Base-by-base conservation (phyloP, 2,329 filamentous ascomycete genomes). In the Didymella keratinophila region DNA sequence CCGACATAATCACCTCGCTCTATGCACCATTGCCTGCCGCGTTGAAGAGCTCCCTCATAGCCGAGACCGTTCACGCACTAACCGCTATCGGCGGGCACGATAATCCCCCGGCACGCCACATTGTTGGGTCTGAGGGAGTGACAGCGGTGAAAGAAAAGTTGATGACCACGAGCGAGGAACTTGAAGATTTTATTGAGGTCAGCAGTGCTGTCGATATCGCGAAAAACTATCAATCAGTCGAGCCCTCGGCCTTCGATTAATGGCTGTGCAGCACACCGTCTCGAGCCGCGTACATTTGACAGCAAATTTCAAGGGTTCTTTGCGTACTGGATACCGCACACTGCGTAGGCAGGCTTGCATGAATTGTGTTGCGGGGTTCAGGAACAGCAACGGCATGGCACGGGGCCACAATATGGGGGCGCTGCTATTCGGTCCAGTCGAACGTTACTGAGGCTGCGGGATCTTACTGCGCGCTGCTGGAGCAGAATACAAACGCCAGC, bases 121-220 rank as follows among this genome's bases (percentile, higher is more conserved):
- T 98, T 69, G 93, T 98, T 2, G 94, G 95, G 0, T 87, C 90
- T 53, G 95, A 98, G 76, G 94, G 92, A 0, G 90, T 94, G 12
- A 84, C 87, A 6, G 91, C 91, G 39, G 94, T 98, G 37, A 96
- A 94, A 76, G 95, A 98, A 79, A 98, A 98, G 79, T 81, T 99
- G 55, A 97, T 96, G 80, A 97, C 93, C 2, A 92, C 97, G 2
- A 96, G 92, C 63, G 93, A 98, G 75, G 95, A 98, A 79, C 80
- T 98, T 56, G 95, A 98, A 76, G 95, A 98, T 67, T 98, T 98
- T 77, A 89, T 97, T 27, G 92, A 96, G 69, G 89, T 93, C 25
- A 97, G 93, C 70, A 83, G 90, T 64, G 89, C 91, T 0, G 93
- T 95, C 16, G 93, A 97, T 74, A 90, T 92, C 53, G 73, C 72